Evolutionary conservation across 768 basidiomycete genomes (phyloP), one percentile per base, ranked within the genome.

Genomic region (Podaxis sp.): DNA sequence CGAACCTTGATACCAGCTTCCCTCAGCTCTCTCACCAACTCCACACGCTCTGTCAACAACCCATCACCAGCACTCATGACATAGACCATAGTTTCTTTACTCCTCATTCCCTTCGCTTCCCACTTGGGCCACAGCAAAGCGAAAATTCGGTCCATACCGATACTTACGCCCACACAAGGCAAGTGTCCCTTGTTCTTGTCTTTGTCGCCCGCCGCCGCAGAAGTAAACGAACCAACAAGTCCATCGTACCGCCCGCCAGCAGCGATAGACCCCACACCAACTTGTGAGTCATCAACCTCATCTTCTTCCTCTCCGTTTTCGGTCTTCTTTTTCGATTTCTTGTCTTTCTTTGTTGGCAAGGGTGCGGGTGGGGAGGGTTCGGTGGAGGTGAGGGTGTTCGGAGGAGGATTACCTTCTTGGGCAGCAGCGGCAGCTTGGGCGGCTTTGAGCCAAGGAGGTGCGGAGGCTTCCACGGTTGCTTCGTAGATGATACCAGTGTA

Each of bases 401-500:
- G 51, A 11, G 39, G 5, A 4, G 52, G 64, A 3, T 79, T 68
- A 12, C 80, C 71, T 0, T 82, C 36, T 42, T 30, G 49, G 11
- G 36, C 65, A 2, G 82, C 69, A 0, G 84, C 80, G 52, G 80
- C 71, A 1, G 83, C 82, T 66, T 84, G 80, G 55, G 85, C 76
- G 36, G 78, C 67, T 63, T 81, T 82, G 77, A 94, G 87, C 2
- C 87, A 88, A 0, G 96, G 96, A 1, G 96, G 95, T 0, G 96
- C 96, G 8, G 96, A 98, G 1, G 89, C 93, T 70, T 93, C 95
- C 44, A 95, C 92, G 65, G 92, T 85, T 48, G 94, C 97, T 76
- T 99, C 96, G 76, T 96, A 99, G 73, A 99, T 99, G 69, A 99
- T 89, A 17, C 97, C 97, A 1, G 96, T 99, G 76, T 99, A 99